Base-by-base conservation (phyloP, 2,329 filamentous ascomycete genomes). In the Dactylellina haptotyla region DNA sequence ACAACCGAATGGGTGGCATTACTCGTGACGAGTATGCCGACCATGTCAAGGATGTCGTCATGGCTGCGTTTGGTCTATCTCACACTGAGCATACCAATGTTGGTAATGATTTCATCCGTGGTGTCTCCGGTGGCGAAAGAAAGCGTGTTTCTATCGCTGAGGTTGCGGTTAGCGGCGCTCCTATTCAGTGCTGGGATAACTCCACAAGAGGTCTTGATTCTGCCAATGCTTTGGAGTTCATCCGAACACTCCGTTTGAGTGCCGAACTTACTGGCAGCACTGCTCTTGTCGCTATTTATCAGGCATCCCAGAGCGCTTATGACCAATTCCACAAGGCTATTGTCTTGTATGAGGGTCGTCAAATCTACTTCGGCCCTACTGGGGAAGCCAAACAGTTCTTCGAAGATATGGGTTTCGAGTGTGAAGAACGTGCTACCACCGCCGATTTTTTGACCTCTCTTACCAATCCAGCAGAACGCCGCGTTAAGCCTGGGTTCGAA, bases 61-160 rank as follows among this genome's bases (percentile, higher is more conserved):
- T 90, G 80, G 89, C 89, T 23, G 80, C 90, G 0, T 92, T 91
- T 77, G 89, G 89, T 76, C 87, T 93, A 28, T 87, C 86, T 34
- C 89, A 93, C 77, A 90, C 89, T 0, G 83, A 89, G 76, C 85
- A 88, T 71, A 93, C 90, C 4, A 90, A 89, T 77, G 89, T 93
- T 10, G 91, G 91, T 5, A 88, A 92, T 71, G 89, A 92, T 76
- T 87, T 90, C 45, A 84, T 93, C 9, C 87, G 89, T 0, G 91
- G 91, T 53, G 86, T 91, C 0, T 88, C 86, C 5, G 89, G 89
- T 25, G 89, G 89, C 37, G 89, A 91, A 79, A 84, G 88, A 64
- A 93, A 95, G 82, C 88, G 92, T 79, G 91, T 96, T 3, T 90
- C 88, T 71, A 83, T 93, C 9, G 88, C 88, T 14, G 83, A 84